phyloP scores from a whole-genome alignment of 192 early-diverging fungal genomes.

The Umbelopsis sp. region DNA sequence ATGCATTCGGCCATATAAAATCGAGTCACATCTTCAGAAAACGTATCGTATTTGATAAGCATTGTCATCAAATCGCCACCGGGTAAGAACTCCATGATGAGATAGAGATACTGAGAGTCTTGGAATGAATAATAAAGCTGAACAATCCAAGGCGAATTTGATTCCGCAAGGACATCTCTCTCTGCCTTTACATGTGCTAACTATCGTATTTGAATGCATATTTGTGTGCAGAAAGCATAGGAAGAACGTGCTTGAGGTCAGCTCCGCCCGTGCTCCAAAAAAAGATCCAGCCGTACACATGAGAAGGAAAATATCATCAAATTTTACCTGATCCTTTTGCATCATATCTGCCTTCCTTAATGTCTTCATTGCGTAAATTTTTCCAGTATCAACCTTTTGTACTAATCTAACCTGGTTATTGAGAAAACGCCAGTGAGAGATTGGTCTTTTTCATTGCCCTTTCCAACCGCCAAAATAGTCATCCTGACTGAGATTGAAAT shows the following conservation, averaged over 20 bases:
- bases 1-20: slow-evolving; percentile 99
- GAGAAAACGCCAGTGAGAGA: neutral
- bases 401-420: slow-evolving; percentile 81
- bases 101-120: slow-evolving; percentile 88
- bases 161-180: slow-evolving; percentile 96
- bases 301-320: neutral
- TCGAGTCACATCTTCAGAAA: slow-evolving; percentile 96
- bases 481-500: neutral
- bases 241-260: neutral
- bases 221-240: neutral
- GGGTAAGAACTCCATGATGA: slow-evolving; percentile 99
- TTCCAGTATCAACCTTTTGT: slow-evolving; percentile 95
- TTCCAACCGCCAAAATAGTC: neutral
- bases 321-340: slow-evolving; percentile 90
- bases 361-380: slow-evolving; percentile 99
- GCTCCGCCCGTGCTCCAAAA: neutral
- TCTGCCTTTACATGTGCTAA: slow-evolving; percentile 98
- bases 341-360: slow-evolving; percentile 97
- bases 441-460: neutral
- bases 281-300: neutral
- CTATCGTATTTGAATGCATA: slow-evolving; percentile 31
- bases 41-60: slow-evolving; percentile 98
- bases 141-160: slow-evolving; percentile 96
- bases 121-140: slow-evolving; percentile 99
- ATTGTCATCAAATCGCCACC: slow-evolving; percentile 99